A percentile compares a stretch with the other conserved stretches of the same genome.
These are phyloP conservation scores for Nannizziopsis barbatae DNA, from an alignment of 2,329 filamentous ascomycete genomes.

Conservation along the genomic window DNA sequence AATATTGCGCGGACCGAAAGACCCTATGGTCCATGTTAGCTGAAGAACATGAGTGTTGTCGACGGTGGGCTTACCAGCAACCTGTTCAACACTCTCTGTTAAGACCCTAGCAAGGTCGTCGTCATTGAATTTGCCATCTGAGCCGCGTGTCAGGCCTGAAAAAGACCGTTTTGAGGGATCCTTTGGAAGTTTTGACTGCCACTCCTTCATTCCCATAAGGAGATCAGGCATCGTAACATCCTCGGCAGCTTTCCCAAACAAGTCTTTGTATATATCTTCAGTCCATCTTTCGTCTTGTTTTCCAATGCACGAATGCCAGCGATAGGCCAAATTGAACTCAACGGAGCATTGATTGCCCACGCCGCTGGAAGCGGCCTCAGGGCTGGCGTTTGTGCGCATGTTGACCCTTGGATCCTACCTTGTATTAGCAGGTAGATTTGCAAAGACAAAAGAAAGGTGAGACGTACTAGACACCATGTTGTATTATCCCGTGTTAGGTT, in stretches of 20 bases:
- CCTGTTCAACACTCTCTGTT: conserved; percentile 54
- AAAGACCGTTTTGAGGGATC: conserved; percentile 56
- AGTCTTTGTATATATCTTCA: conserved; percentile 45
- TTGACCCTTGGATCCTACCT: conserved; percentile 30
- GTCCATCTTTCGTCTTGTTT: conserved; percentile 63
- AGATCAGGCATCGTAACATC: conserved; percentile 17
- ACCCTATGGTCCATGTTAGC: conserved; percentile 9
- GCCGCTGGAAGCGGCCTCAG: conserved; percentile 29
- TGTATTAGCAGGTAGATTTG: background rate
- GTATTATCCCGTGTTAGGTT: conserved; percentile 33
- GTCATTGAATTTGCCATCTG: conserved; percentile 55
- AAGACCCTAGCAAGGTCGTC: conserved; percentile 58
- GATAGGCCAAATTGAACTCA: conserved; percentile 46
- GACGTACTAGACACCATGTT: conserved; percentile 30
- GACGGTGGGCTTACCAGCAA: conserved; percentile 44
- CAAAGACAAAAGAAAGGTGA: background rate
- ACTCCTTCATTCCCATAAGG: conserved; percentile 45
- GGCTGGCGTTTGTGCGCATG: conserved; percentile 18
- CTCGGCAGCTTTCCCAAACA: conserved; percentile 17
- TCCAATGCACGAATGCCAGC: conserved; percentile 54
- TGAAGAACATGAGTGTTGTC: background rate
- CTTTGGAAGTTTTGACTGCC: conserved; percentile 45
- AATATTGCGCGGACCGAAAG: conserved; percentile 56
- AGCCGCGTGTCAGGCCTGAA: conserved; percentile 46
- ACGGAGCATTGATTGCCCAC: conserved; percentile 43